Evolutionary conservation across 177 flowering plant species (phyloP).

Genomic region (Vitis hybrid): DNA sequence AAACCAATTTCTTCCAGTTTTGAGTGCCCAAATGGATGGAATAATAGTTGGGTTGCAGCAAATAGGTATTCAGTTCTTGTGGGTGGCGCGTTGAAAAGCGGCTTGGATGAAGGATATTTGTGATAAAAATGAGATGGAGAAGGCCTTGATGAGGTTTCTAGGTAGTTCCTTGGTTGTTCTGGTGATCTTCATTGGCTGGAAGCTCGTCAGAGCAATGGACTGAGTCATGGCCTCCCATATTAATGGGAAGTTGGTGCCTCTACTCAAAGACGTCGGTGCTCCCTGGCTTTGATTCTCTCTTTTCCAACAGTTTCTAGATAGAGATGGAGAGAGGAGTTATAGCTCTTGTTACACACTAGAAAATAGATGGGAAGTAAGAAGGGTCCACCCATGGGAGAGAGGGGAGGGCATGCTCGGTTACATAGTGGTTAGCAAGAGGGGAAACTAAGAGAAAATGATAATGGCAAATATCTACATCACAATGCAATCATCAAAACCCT

Average conservation of each 20-base stretch:
- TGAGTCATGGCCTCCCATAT: conserved; percentile 67
- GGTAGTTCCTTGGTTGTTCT: conserved; percentile 41
- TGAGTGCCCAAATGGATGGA: too few species aligned
- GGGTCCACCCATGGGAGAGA: background rate
- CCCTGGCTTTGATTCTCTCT: conserved; percentile 47
- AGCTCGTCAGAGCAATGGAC: conserved; percentile 61
- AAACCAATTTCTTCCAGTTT: too few species aligned
- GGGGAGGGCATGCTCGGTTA: too few species aligned
- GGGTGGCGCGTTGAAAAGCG: too few species aligned
- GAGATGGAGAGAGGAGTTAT: background rate
- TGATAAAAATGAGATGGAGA: conserved; percentile 31
- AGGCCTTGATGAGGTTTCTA: conserved; percentile 34
- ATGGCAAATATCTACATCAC: too few species aligned
- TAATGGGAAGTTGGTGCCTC: conserved; percentile 58
- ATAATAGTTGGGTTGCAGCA: too few species aligned
- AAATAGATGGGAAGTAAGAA: background rate
- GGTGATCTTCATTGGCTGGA: conserved; percentile 62
- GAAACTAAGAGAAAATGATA: too few species aligned
- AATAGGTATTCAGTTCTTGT: too few species aligned
- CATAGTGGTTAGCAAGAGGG: too few species aligned
- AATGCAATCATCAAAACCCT: too few species aligned
- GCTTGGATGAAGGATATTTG: too few species aligned
- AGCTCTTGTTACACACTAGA: background rate
- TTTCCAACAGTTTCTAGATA: background rate
- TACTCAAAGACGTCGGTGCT: conserved; percentile 65